These are phyloP conservation scores for Cryptococcus deneoformans DNA, from an alignment of 1,284 basidiomycete genomes.

Conservation along the genomic window DNA sequence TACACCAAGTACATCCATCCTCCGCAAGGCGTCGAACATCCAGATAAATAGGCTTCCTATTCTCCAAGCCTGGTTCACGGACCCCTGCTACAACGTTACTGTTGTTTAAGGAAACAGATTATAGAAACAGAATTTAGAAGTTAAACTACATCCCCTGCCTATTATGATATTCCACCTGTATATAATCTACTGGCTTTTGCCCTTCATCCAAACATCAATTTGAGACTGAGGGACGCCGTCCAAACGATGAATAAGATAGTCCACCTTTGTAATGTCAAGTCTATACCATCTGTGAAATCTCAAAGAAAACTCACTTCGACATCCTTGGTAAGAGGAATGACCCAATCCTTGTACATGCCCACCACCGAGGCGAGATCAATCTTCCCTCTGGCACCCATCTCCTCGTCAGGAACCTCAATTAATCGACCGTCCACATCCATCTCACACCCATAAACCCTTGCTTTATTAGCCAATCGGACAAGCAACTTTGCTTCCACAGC, in stretches of 20 bases:
- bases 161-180: neutral
- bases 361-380: constrained; percentile 93
- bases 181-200: constrained; percentile 1
- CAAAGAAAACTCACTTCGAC: constrained; percentile 72
- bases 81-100: too few relatives aligned
- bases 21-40: constrained; percentile 18
- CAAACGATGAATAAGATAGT: constrained; percentile 81
- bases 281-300: neutral
- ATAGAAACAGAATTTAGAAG: neutral
- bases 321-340: constrained; percentile 95
- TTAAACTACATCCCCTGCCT: neutral
- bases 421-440: constrained; percentile 70
- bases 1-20: constrained; percentile 27
- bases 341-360: constrained; percentile 86
- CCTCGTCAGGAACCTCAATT: constrained; percentile 22
- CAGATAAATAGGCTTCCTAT: constrained; percentile 9
- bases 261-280: constrained; percentile 60
- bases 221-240: constrained; percentile 75
- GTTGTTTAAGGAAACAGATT: neutral
- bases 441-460: constrained; percentile 87
- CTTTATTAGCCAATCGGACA: constrained; percentile 85
- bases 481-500: constrained; percentile 88
- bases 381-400: constrained; percentile 55
- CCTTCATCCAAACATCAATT: constrained; percentile 62
- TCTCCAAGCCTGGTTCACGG: too few relatives aligned